These are phyloP conservation scores for Knufia fluminis DNA, from an alignment of 2,329 filamentous ascomycete genomes.

Conservation along the genomic window DNA sequence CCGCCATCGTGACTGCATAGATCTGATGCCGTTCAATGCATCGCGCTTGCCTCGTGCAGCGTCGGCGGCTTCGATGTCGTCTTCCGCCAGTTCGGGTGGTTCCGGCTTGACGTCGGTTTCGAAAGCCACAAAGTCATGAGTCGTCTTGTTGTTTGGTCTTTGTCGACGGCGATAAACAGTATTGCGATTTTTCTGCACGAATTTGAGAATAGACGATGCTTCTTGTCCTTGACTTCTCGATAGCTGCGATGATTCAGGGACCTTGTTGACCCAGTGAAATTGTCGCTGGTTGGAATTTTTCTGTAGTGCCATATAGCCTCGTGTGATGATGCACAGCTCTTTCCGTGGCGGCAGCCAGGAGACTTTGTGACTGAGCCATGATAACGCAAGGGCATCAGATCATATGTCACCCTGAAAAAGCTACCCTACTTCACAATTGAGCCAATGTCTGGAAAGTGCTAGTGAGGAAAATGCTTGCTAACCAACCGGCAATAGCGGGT, in stretches of 20 bases:
- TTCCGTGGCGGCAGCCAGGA: neutral
- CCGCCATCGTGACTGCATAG: constrained; percentile 2
- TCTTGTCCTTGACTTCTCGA: constrained; percentile 10
- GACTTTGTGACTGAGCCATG: neutral
- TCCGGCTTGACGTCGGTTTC: constrained; percentile 3
- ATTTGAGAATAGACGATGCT: constrained; percentile 11
- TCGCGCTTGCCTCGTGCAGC: neutral
- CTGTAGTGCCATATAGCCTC: neutral
- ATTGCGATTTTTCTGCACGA: constrained; percentile 11
- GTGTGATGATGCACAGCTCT: neutral
- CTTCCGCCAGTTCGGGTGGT: neutral
- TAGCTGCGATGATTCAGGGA: constrained; percentile 3
- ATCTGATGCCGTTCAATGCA: neutral
- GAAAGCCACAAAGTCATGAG: constrained; percentile 2
- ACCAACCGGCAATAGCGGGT: no score
- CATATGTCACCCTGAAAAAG: no score
- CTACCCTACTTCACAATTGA: no score
- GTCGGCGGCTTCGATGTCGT: neutral
- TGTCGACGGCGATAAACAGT: neutral
- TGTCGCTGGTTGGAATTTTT: neutral
- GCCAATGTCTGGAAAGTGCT: no score
- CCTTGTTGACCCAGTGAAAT: constrained; percentile 14
- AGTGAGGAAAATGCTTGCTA: no score
- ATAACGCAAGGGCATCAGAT: no score
- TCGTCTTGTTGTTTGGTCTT: neutral